A percentile compares a stretch with the other conserved stretches of the same genome.
Evolutionary conservation across 2,329 filamentous ascomycete genomes (phyloP).

Genomic region (Trichoderma breve): DNA sequence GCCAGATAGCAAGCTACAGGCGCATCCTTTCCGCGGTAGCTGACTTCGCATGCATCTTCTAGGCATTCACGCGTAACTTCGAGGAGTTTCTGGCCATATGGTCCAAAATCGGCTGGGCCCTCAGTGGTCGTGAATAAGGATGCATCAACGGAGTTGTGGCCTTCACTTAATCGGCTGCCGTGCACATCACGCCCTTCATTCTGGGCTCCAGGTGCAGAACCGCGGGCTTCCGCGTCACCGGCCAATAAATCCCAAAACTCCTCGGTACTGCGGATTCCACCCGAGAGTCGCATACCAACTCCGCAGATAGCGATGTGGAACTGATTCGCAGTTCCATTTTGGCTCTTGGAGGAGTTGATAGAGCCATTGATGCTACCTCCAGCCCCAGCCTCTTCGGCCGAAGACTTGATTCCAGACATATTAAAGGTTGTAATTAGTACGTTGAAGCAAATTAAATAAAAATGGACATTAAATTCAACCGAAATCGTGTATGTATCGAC

Average conservation of each 20-base stretch:
- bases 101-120: neutral
- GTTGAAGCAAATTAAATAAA: neutral
- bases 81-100: neutral
- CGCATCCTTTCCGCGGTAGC: neutral
- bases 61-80: constrained; percentile 4
- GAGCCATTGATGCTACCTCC: neutral
- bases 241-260: constrained; percentile 6
- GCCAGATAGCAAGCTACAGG: neutral
- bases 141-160: neutral
- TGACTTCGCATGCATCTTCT: constrained; percentile 3
- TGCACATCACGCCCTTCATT: neutral
- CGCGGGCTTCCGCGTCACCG: neutral
- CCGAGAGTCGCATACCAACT: constrained; percentile 13
- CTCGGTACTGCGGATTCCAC: neutral
- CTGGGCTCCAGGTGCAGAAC: neutral
- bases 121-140: neutral
- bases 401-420: neutral
- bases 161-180: neutral
- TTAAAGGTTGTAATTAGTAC: neutral
- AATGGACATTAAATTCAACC: too few relatives aligned
- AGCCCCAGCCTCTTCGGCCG: neutral
- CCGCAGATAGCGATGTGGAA: constrained; percentile 26
- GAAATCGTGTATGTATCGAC: neutral
- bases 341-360: neutral
- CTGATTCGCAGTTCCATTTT: neutral